A percentile compares a stretch with the other conserved stretches of the same genome.
phyloP scores from a whole-genome alignment of 306 rosid species.

The Glycine latifolia region DNA sequence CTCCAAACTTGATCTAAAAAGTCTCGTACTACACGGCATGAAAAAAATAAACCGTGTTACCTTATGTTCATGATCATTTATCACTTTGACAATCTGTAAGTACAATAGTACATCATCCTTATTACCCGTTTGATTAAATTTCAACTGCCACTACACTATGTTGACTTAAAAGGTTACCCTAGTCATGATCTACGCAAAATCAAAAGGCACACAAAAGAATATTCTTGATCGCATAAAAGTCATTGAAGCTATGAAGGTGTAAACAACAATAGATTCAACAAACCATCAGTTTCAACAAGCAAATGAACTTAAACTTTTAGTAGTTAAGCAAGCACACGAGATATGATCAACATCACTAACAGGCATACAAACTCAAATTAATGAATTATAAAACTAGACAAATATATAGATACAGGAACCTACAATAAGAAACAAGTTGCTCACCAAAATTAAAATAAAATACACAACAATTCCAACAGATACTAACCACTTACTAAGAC shows the following conservation, averaged over 20 bases:
- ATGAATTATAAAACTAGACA: not conserved
- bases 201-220: not conserved
- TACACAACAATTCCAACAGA: no score
- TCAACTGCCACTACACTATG: no score
- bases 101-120: no score
- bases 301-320: conserved; percentile 8
- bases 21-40: not conserved
- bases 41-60: not conserved
- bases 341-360: not conserved
- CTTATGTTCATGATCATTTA: not conserved
- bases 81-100: no score
- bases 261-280: not conserved
- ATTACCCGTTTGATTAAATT: no score
- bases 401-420: no score
- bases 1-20: not conserved
- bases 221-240: not conserved
- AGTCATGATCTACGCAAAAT: no score
- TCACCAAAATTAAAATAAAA: no score
- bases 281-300: not conserved
- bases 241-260: not conserved
- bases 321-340: conserved; percentile 7
- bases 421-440: no score
- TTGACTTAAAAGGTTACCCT: no score
- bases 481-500: no score
- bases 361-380: not conserved